Evolutionary conservation across 202 grass and related monocot genomes (phyloP), one percentile per base, ranked within the genome.

Genomic region (Dendrocalamus latiflorus): DNA sequence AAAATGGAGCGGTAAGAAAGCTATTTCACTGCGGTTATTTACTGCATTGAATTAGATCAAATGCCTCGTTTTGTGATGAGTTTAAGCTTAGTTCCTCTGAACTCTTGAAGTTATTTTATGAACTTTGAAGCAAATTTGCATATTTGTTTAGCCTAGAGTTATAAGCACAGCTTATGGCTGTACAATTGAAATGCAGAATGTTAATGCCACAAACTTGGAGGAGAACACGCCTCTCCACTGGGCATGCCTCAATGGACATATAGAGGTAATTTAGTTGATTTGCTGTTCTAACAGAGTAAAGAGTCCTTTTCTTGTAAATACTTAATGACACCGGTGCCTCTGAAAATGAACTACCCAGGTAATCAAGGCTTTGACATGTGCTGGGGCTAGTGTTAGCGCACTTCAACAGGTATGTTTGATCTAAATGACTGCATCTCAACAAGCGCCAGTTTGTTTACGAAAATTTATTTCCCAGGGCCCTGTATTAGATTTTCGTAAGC

Each of bases 321-420:
- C 3, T 7, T 24, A 36, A 36, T 61, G 15, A 58, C 8, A 41
- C 15, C 14, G 20, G 6, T 90, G 64, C 56, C 84, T 65, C 21
- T 68, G 43, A 74, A 73, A 56, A 67, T 51, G 26, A 58, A 24
- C 34, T 6, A 67, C 21, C 61, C 77, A 98, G 93, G 93, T 98
- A 72, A 93, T 95, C 66, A 95, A 92, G 81, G 76, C 80, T 65
- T 87, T 98, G 74, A 98, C 95, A 77, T 65, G 68, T 79, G 83
- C 84, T 18, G 95, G 93, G 16, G 95, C 93, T 74, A 87, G 61
- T 20, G 89, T 92, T 56, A 95, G 91, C 86, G 87, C 78, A 49
- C 83, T 98, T 17, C n/a, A 98, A 98, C 91, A 98, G 93, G 95
- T 95, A 88, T 39, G 36, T 66, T 18, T 68, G 58, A 22, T 72